phyloP scores from a whole-genome alignment of 2,329 filamentous ascomycete genomes.

The Monosporascus sp. region DNA sequence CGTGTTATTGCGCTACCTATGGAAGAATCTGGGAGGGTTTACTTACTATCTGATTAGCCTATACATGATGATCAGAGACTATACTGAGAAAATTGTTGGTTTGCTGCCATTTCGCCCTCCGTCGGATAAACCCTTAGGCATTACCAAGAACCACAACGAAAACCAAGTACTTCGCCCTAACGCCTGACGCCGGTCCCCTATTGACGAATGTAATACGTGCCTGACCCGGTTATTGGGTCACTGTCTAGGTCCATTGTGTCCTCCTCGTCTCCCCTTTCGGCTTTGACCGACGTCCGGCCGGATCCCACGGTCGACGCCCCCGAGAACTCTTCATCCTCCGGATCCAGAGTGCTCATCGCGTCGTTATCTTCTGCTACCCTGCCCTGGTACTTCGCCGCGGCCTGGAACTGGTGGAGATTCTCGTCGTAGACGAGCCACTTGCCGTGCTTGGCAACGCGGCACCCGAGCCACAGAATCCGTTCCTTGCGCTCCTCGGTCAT shows the following conservation, averaged over 20 bases:
- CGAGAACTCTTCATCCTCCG: neutral
- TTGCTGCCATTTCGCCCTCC: too few species aligned
- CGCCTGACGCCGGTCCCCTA: neutral
- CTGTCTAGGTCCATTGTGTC: neutral
- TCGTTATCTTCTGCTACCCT: constrained; percentile 22
- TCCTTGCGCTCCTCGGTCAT: constrained; percentile 54
- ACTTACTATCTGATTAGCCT: too few species aligned
- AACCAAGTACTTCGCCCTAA: too few species aligned
- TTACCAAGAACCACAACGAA: too few species aligned
- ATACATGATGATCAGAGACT: too few species aligned
- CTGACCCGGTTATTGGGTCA: neutral
- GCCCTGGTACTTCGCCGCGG: constrained; percentile 30
- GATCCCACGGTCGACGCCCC: neutral
- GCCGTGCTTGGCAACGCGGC: constrained; percentile 36
- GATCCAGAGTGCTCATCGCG: neutral
- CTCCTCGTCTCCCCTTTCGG: neutral
- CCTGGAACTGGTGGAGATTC: constrained; percentile 32
- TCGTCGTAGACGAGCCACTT: constrained; percentile 45
- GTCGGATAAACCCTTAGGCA: too few species aligned
- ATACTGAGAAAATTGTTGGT: too few species aligned
- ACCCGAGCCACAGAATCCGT: constrained; percentile 55
- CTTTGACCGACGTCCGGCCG: neutral
- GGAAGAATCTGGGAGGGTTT: too few species aligned
- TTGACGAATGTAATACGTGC: neutral
- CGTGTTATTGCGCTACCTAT: too few species aligned